A percentile compares a stretch with the other conserved stretches of the same genome.
Conservation (phyloP, 2,329 filamentous ascomycete species). For the Pseudocercospora musae region DNA sequence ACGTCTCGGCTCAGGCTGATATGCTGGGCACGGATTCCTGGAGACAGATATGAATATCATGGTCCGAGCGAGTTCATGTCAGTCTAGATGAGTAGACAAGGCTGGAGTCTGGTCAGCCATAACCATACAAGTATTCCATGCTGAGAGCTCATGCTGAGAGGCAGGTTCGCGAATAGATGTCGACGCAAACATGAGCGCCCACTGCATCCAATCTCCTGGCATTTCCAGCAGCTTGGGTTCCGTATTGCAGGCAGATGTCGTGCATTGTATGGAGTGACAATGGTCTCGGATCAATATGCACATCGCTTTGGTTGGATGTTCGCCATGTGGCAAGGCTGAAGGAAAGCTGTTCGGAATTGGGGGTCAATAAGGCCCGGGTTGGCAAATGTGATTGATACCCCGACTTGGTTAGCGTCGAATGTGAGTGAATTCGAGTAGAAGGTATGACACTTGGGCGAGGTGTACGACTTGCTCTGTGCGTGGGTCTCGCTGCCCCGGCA, state of each 20-base stretch:
- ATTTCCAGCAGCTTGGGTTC: neutral
- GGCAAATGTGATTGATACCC: conserved; percentile 13
- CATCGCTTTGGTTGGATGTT: conserved; percentile 8
- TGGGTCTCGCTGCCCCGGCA: neutral
- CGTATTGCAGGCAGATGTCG: neutral
- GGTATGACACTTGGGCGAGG: too few species aligned
- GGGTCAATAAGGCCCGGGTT: conserved; percentile 22
- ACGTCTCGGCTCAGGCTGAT: neutral
- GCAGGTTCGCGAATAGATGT: too few species aligned
- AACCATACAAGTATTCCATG: neutral
- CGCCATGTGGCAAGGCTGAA: conserved; percentile 5
- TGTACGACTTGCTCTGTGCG: too few species aligned
- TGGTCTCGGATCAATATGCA: conserved; percentile 1
- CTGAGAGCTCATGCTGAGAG: neutral
- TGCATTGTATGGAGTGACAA: conserved; percentile 7
- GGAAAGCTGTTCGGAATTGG: conserved; percentile 11
- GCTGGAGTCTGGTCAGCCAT: neutral
- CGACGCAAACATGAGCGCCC: too few species aligned
- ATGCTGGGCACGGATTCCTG: neutral
- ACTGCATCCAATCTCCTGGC: neutral
- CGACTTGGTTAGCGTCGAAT: conserved; percentile 4
- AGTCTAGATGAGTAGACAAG: neutral
- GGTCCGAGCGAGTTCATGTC: neutral
- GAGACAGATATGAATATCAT: neutral
- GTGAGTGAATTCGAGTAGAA: neutral